Base-by-base conservation (phyloP, 2,329 filamentous ascomycete genomes). In the Venturia effusa region DNA sequence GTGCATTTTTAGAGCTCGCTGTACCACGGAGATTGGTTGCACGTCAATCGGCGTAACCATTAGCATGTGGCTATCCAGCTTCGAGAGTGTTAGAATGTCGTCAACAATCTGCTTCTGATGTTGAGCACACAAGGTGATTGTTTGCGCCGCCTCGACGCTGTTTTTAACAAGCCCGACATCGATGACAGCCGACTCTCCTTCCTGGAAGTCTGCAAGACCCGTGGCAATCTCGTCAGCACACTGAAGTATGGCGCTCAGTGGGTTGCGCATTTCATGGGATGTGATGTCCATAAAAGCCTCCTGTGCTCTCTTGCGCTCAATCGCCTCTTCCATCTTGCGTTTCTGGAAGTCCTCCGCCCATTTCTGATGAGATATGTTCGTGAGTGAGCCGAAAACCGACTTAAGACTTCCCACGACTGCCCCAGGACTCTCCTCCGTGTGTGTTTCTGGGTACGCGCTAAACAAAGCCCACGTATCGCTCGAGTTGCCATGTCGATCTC, bases 311-410 rank as follows among this genome's bases (percentile, higher is more conserved):
- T 94, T 94, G 66, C 92, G 80, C 71, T 93, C 88, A 1, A 92
- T 84, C 0, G 90, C 91, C 72, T 94, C 90, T 70, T 92, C 84
- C 70, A 89, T 88, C 65, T 89, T 85, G 55, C 86, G 82, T 69
- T 84, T 90, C 73, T 95, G 89, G 40, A 91, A 85, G 59, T 87
- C 86, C 73, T 95, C 90, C 0, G 90, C 90, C 80, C 87, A 88
- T 73, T 95, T 96, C 72, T 94, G 89, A 63, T 88, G 84, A 22
- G 88, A 91, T 67, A 96, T 95, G 70, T 95, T 90, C 0, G 90
- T 93, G 61, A 95, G 87, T 70, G 86, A 89, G 62, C 88, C 89
- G 68, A 92, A 92, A 2, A 92, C 87, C 66, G 86, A 85, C 75
- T 90, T 90, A 61, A 92, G 79, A 30, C 22, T 59, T 6, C 59